Conservation (phyloP, 768 basidiomycete genomes). For the Royoungia palumana region DNA sequence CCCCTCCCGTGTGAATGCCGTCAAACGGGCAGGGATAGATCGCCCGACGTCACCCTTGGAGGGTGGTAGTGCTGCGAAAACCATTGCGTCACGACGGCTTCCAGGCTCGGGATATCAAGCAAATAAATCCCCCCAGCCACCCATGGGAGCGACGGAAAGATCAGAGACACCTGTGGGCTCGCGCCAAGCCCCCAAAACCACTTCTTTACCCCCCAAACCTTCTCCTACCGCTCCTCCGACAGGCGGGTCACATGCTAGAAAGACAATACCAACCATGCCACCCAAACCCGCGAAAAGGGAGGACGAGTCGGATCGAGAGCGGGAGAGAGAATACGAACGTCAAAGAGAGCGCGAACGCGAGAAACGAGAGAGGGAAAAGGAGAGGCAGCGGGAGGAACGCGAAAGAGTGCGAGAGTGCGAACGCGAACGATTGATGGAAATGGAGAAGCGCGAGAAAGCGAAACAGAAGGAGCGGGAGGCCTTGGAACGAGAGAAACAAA, state of each 20-base stretch:
- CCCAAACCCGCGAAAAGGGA: slow-evolving; percentile 19
- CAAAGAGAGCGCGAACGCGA: slow-evolving; percentile 25
- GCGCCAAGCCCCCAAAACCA: slow-evolving; percentile 25
- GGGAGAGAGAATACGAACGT: slow-evolving; percentile 22
- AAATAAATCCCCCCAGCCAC: slow-evolving; percentile 31
- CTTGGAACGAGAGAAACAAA: slow-evolving; percentile 26
- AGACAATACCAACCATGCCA: slow-evolving; percentile 24
- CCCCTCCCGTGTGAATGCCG: slow-evolving; percentile 30
- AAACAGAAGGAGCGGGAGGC: slow-evolving; percentile 21
- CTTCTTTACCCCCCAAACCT: slow-evolving; percentile 36
- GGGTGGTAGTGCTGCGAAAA: slow-evolving; percentile 12
- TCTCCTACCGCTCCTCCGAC: slow-evolving; percentile 27
- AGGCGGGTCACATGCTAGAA: slow-evolving; percentile 26
- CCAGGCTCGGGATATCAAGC: slow-evolving; percentile 51
- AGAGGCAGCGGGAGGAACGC: slow-evolving; percentile 22
- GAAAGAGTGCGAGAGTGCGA: slow-evolving; percentile 19
- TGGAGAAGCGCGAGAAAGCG: slow-evolving; percentile 21
- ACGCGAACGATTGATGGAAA: slow-evolving; percentile 5
- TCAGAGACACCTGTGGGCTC: slow-evolving; percentile 25
- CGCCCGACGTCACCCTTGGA: slow-evolving; percentile 20
- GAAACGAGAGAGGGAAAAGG: slow-evolving; percentile 19
- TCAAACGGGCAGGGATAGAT: slow-evolving; percentile 27
- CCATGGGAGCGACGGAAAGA: slow-evolving; percentile 20
- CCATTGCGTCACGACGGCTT: slow-evolving; percentile 29
- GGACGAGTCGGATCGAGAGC: slow-evolving; percentile 30